phyloP scores from a whole-genome alignment of 352 stramenopile genomes.

The Globisporangium rhizosaccharum region DNA sequence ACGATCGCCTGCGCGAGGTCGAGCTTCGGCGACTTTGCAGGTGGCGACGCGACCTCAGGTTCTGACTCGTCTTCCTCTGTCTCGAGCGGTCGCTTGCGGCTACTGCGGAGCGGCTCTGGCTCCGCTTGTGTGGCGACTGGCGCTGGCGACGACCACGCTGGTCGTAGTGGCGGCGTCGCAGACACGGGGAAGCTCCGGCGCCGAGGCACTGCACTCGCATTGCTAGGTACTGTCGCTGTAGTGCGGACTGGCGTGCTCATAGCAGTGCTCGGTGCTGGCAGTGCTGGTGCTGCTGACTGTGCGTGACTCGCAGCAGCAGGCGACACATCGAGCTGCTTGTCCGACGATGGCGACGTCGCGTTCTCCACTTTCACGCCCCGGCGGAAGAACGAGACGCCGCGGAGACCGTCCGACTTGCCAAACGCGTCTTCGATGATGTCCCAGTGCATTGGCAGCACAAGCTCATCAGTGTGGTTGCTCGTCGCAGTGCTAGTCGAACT shows the following conservation, averaged over 20 bases:
- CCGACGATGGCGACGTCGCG: not conserved
- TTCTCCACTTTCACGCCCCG: not conserved
- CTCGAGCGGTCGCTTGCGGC: not conserved
- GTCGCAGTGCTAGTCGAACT: not conserved
- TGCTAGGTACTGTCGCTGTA: not conserved
- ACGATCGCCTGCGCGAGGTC: conserved; percentile 8
- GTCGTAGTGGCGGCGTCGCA: too few species aligned
- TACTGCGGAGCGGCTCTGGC: not conserved
- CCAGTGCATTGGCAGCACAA: conserved; percentile 7
- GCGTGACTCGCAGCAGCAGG: not conserved
- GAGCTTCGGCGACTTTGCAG: conserved; percentile 3
- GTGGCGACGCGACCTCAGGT: not conserved
- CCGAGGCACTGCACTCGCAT: too few species aligned
- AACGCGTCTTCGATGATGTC: conserved; percentile 4
- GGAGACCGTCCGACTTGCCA: not conserved
- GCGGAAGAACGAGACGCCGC: conserved; percentile 1
- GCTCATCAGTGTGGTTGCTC: not conserved
- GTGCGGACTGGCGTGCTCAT: not conserved
- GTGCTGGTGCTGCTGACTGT: not conserved
- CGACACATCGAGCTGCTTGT: not conserved
- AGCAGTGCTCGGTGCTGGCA: too few species aligned
- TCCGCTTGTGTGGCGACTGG: not conserved
- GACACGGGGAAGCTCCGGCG: not conserved
- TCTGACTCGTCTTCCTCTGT: not conserved
- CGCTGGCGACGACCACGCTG: not conserved